phyloP scores from a whole-genome alignment of 2,329 filamentous ascomycete species.

The Byssoonygena ceratinophila region DNA sequence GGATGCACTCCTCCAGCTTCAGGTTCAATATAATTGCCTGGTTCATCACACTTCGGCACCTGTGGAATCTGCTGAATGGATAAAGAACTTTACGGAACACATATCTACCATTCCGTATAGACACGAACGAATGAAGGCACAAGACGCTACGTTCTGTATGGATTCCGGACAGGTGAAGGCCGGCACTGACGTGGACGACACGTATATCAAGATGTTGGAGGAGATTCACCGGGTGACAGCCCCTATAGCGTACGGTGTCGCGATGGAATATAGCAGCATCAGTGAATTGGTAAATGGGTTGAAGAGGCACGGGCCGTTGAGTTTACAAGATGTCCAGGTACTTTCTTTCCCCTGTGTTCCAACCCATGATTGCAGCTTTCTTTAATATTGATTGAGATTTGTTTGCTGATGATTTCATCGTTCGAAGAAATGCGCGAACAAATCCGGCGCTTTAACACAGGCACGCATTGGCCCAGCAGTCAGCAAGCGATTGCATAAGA shows the following conservation, averaged over 20 bases:
- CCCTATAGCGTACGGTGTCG: slow-evolving; percentile 60
- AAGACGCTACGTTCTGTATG: slow-evolving; percentile 59
- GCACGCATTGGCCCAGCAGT: slow-evolving; percentile 39
- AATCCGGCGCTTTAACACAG: slow-evolving; percentile 37
- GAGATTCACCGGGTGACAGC: slow-evolving; percentile 62
- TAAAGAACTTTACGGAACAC: slow-evolving; percentile 64
- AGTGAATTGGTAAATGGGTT: slow-evolving; percentile 50
- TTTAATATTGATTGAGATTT: background rate
- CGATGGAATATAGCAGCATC: slow-evolving; percentile 50
- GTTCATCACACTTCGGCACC: slow-evolving; percentile 57
- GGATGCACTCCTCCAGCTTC: slow-evolving; percentile 58
- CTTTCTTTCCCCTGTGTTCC: background rate
- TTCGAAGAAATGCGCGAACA: slow-evolving; percentile 39
- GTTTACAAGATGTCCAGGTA: slow-evolving; percentile 51
- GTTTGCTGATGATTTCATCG: background rate
- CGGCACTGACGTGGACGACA: slow-evolving; percentile 55
- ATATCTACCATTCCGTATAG: slow-evolving; percentile 67
- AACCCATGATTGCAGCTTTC: background rate
- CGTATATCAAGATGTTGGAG: slow-evolving; percentile 64
- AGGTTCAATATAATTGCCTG: slow-evolving; percentile 55
- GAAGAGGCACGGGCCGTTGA: slow-evolving; percentile 47
- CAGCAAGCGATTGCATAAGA: slow-evolving; percentile 40
- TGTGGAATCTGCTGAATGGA: slow-evolving; percentile 61
- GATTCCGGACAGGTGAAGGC: slow-evolving; percentile 63
- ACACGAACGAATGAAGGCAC: slow-evolving; percentile 38